These are phyloP conservation scores for Aspergillus pseudotamarii DNA, from an alignment of 2,329 filamentous ascomycete species.

Conservation along the genomic window DNA sequence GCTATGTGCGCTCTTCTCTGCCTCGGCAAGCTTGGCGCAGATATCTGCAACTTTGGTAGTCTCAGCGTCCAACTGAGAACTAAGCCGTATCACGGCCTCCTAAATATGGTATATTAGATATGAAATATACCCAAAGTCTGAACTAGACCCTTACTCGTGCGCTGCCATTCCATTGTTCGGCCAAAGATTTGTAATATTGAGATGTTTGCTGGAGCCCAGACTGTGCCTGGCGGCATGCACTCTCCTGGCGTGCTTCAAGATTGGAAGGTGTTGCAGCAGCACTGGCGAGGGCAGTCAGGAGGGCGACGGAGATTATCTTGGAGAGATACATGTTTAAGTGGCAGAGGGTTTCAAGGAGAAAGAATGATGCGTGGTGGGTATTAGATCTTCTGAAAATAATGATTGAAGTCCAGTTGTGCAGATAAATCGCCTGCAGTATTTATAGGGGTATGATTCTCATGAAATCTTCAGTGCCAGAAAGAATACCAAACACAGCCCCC, in stretches of 20 bases:
- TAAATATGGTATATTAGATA: not conserved
- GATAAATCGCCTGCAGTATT: not conserved
- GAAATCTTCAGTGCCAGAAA: not conserved
- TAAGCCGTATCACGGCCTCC: not conserved
- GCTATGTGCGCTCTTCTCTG: not conserved
- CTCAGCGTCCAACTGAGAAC: not conserved
- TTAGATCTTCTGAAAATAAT: not conserved
- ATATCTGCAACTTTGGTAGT: not conserved
- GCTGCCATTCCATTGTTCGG: not conserved
- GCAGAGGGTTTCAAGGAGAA: too few relatives aligned
- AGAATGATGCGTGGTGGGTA: not conserved
- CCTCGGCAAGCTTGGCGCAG: not conserved
- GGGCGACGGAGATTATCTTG: not conserved
- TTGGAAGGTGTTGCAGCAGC: not conserved
- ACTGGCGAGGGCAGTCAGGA: not conserved
- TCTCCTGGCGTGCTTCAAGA: not conserved
- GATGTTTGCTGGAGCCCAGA: not conserved
- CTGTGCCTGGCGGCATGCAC: not conserved
- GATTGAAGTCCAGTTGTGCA: not conserved
- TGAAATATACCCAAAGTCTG: not conserved
- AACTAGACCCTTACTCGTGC: not conserved
- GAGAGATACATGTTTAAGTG: not conserved
- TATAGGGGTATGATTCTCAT: not conserved
- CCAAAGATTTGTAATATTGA: not conserved
- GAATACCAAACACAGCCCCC: not conserved